A percentile compares a stretch with the other conserved stretches of the same genome.
Conservation (phyloP, 441 rosid genomes). For the Corymbia citriodora region DNA sequence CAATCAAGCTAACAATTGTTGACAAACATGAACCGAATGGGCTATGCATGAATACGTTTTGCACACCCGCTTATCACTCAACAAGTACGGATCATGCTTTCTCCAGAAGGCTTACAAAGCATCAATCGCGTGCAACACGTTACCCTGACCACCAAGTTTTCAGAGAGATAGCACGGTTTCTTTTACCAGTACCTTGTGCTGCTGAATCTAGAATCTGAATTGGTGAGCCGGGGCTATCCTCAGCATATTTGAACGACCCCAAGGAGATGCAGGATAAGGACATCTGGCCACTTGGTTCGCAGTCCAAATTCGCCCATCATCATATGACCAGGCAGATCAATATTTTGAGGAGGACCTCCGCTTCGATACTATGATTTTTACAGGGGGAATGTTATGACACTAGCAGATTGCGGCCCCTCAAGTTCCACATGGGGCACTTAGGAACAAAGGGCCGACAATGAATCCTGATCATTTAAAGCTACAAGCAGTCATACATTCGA, state of each 20-base stretch:
- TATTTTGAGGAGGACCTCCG: background rate
- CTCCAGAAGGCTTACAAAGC: background rate
- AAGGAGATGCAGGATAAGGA: background rate
- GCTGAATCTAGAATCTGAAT: background rate
- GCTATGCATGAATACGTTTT: background rate
- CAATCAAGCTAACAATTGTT: background rate
- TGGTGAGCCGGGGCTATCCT: background rate
- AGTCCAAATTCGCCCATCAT: background rate
- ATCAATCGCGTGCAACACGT: background rate
- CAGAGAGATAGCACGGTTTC: background rate
- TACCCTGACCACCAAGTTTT: background rate
- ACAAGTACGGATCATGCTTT: background rate
- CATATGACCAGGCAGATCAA: background rate
- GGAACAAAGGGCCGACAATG: background rate
- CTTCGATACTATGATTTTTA: background rate
- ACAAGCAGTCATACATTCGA: background rate
- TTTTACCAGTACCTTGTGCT: background rate
- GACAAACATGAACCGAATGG: background rate
- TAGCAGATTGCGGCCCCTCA: background rate
- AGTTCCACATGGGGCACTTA: background rate
- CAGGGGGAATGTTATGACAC: background rate
- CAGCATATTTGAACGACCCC: background rate
- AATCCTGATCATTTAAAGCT: background rate
- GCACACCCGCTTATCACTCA: background rate
- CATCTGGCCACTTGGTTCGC: background rate